Evolutionary conservation across 2,329 filamentous ascomycete species (phyloP).

Genomic region (Ceratocystis destructans): DNA sequence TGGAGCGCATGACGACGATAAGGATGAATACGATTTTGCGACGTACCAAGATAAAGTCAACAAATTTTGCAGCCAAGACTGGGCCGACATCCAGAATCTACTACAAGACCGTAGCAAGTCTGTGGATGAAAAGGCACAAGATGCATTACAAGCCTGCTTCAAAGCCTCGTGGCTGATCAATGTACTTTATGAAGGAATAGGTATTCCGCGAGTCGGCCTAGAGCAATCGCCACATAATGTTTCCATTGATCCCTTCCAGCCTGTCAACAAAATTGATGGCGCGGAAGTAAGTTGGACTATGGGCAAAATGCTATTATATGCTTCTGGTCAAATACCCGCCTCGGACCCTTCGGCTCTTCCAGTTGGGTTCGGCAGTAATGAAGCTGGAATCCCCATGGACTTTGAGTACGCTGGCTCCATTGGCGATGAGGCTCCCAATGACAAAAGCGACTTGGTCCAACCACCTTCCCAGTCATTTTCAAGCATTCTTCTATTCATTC

Average conservation of each 20-base stretch:
- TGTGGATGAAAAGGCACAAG: slow-evolving; percentile 62
- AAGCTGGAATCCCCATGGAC: slow-evolving; percentile 50
- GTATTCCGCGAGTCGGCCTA: slow-evolving; percentile 70
- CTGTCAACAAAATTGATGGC: slow-evolving; percentile 80
- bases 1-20: slow-evolving; percentile 40
- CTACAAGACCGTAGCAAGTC: slow-evolving; percentile 55
- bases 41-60: slow-evolving; percentile 77
- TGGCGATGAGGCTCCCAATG: slow-evolving; percentile 25
- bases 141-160: slow-evolving; percentile 82
- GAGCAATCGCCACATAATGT: slow-evolving; percentile 53
- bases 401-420: slow-evolving; percentile 63
- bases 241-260: slow-evolving; percentile 70
- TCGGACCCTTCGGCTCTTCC: slow-evolving; percentile 42
- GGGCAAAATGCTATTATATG: slow-evolving; percentile 91
- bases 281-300: slow-evolving; percentile 95
- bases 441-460: slow-evolving; percentile 52
- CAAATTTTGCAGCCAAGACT: slow-evolving; percentile 73
- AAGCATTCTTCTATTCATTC: slow-evolving; percentile 61
- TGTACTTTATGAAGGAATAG: slow-evolving; percentile 88
- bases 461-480: slow-evolving; percentile 56
- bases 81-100: slow-evolving; percentile 58
- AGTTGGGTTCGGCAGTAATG: slow-evolving; percentile 87
- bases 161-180: slow-evolving; percentile 98
- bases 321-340: slow-evolving; percentile 71
- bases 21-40: slow-evolving; percentile 47